Evolutionary conservation across 164 flowering plant genomes (phyloP).

Genomic region (Echeveria elegans): DNA sequence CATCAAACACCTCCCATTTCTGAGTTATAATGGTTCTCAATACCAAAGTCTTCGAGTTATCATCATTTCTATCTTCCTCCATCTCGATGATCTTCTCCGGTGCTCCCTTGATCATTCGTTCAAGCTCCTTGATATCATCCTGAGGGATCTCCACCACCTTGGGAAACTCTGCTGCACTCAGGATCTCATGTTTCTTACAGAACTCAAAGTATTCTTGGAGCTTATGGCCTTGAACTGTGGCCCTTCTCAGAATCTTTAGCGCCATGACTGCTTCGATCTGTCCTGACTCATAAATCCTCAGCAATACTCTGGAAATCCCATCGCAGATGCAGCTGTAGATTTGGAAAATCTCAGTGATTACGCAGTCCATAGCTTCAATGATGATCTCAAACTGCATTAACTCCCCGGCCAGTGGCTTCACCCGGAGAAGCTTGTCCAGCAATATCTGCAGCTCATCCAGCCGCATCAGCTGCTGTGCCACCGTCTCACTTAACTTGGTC

Average conservation of each 20-base stretch:
- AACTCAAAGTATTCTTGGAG: constrained; percentile 44
- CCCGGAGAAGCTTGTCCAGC: constrained; percentile 53
- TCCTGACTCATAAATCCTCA: constrained; percentile 28
- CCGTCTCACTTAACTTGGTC: background rate
- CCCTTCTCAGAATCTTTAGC: constrained; percentile 42
- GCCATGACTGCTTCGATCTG: constrained; percentile 45
- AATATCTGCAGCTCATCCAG: constrained; percentile 40
- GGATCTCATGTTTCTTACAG: constrained; percentile 43
- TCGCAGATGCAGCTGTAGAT: constrained; percentile 51
- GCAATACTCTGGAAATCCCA: constrained; percentile 39
- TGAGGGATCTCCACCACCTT: constrained; percentile 40
- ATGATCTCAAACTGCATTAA: constrained; percentile 23
- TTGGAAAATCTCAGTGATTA: constrained; percentile 60
- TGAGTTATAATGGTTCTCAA: constrained; percentile 39
- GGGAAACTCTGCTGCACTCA: constrained; percentile 45
- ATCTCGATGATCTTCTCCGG: constrained; percentile 11
- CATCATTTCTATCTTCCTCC: constrained; percentile 7
- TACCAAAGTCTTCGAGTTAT: constrained; percentile 1
- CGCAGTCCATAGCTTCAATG: constrained; percentile 68
- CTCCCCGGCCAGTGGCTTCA: constrained; percentile 27
- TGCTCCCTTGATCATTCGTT: constrained; percentile 34
- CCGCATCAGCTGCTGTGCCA: constrained; percentile 22
- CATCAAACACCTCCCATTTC: constrained; percentile 69
- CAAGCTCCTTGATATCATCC: constrained; percentile 55
- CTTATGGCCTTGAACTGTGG: constrained; percentile 36